Base-by-base conservation (phyloP, 2,329 filamentous ascomycete species). In the Ceratocystiopsis brevicomis region DNA sequence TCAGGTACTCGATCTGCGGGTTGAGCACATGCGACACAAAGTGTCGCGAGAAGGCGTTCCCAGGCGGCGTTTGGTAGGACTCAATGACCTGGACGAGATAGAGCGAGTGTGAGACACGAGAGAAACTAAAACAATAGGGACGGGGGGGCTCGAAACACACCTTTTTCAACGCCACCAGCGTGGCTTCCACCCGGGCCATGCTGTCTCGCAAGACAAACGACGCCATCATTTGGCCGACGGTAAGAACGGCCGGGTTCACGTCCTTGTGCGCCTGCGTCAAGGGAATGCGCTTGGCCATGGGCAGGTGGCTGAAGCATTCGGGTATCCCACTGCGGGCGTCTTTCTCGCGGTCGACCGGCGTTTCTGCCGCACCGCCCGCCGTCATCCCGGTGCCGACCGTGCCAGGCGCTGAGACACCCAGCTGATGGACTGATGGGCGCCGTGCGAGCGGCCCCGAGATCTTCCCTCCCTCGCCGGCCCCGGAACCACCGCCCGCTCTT, bases 1-100 rank as follows among this genome's bases (percentile, higher is more conserved):
- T 83, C 47, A 98, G 72, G 56, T 92, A 95, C 50, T 92, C 86
- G 55, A 98, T 95, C 61, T 98, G 90, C 35, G 87, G 84, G 54
- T 86, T 90, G 47, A 98, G 76, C 50, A 85, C 78, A 60, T 96
- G 85, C 12, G 83, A 81, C 32, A 85, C 90, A 53, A 98, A 78
- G 64, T 98, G 87, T 33, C 90, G 79, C 17, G 86, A 81, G 37
- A 98, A 73, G 37, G 86, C 87, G 45, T 79, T 86, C 37, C 81
- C 81, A 21, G 77, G 68, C 6, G 90, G 90, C 1, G 88, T 96
- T 39, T 76, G 81, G 60, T 98, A 98, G n/a, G 83, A 78, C 54
- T 84, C 75, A 49, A 98, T 88, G 49, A 96, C 83, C 78, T 93
- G 32, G 4, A 1, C n/a, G 14, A n/a, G 12, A 4, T 6, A n/a